These are phyloP conservation scores for Xylaria telfairii DNA, from an alignment of 495 filamentous ascomycete species.

Conservation along the genomic window DNA sequence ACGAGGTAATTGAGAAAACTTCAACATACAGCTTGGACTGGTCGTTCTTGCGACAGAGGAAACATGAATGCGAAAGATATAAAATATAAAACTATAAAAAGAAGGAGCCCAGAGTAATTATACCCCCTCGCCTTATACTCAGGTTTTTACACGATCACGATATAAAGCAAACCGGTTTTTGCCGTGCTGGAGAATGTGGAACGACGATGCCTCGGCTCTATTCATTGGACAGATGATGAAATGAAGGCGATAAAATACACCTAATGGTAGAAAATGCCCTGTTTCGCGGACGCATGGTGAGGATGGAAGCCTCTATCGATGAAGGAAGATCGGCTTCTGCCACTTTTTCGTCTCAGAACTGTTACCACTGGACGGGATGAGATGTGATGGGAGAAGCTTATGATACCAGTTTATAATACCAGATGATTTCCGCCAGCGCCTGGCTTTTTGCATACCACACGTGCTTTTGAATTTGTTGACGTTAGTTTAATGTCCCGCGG, in stretches of 20 bases:
- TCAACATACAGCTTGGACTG: too few relatives aligned
- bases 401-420: conserved; percentile 24
- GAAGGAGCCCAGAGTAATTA: neutral
- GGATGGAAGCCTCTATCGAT: neutral
- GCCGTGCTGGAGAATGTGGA: neutral
- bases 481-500: neutral
- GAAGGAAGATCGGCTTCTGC: neutral
- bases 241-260: neutral
- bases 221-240: neutral
- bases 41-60: neutral
- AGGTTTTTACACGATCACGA: neutral
- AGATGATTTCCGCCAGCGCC: conserved; percentile 12
- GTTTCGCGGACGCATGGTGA: neutral
- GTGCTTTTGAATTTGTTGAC: neutral
- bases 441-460: neutral
- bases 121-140: conserved; percentile 3
- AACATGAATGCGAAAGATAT: neutral
- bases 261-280: neutral
- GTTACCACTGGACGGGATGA: neutral
- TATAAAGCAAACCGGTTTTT: neutral
- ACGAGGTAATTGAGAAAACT: too few relatives aligned
- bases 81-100: neutral
- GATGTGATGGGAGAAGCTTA: conserved; percentile 8
- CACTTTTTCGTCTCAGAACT: neutral
- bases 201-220: neutral